phyloP scores from a whole-genome alignment of 2,329 filamentous ascomycete species.

The Pseudogymnoascus sp. region DNA sequence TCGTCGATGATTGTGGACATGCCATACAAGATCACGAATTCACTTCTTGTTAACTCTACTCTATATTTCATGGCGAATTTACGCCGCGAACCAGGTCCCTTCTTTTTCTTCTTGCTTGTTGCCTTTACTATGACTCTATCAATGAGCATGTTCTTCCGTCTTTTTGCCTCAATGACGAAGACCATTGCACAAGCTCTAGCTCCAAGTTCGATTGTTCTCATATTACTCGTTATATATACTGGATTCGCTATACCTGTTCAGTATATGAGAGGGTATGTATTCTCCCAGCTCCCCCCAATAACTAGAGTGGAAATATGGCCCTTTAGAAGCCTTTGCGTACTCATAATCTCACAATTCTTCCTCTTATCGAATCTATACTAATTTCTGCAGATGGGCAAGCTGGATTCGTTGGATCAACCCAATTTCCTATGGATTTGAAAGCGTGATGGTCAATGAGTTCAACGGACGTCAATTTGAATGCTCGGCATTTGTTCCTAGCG shows the following conservation, averaged over 20 bases:
- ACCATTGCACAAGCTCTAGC: constrained; percentile 60
- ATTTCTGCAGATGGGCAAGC: constrained; percentile 54
- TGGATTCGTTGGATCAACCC: constrained; percentile 61
- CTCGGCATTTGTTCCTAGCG: constrained; percentile 42
- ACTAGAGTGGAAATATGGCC: constrained; percentile 28
- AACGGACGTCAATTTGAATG: constrained; percentile 46
- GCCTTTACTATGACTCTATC: constrained; percentile 30
- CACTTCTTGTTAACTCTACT: constrained; percentile 65
- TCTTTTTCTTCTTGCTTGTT: constrained; percentile 64
- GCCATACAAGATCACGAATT: constrained; percentile 68
- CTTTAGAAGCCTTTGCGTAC: constrained; percentile 49
- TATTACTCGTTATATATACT: constrained; percentile 45
- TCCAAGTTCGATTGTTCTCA: constrained; percentile 50
- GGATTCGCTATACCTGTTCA: constrained; percentile 40
- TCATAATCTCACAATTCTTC: constrained; percentile 45
- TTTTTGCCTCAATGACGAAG: constrained; percentile 65
- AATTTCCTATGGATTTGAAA: constrained; percentile 61
- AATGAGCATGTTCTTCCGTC: constrained; percentile 81
- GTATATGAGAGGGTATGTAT: constrained; percentile 6
- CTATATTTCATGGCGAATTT: constrained; percentile 83
- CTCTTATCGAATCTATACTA: constrained; percentile 44
- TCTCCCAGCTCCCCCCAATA: neutral
- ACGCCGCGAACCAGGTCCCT: constrained; percentile 30
- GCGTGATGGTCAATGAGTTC: constrained; percentile 64
- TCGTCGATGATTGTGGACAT: constrained; percentile 78